Percentiles rank a stretch among this genome's conserved stretches.
These are phyloP conservation scores for Amanita thiersii DNA, from an alignment of 768 basidiomycete genomes.

Conservation along the genomic window DNA sequence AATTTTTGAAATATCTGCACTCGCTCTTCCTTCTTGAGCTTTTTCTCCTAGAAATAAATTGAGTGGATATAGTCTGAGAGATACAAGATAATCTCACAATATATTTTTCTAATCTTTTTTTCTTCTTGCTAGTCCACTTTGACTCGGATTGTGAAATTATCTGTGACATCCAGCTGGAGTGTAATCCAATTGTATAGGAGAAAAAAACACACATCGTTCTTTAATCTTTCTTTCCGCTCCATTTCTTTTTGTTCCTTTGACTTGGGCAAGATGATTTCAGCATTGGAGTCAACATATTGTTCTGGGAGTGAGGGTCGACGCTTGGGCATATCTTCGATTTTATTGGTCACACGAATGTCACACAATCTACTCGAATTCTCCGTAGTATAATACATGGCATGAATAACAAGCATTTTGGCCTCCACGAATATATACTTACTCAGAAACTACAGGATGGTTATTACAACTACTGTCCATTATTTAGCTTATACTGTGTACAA, in stretches of 20 bases:
- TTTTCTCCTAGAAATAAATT: slow-evolving; percentile 60
- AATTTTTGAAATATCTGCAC: slow-evolving; percentile 70
- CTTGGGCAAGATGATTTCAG: slow-evolving; percentile 49
- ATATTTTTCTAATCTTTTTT: slow-evolving; percentile 85
- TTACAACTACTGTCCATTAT: too few relatives aligned
- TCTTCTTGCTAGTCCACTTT: slow-evolving; percentile 79
- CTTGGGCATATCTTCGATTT: slow-evolving; percentile 25
- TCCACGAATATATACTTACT: too few relatives aligned
- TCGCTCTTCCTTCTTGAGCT: slow-evolving; percentile 86
- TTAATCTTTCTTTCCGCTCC: slow-evolving; percentile 43
- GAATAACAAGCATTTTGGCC: too few relatives aligned
- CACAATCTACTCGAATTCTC: slow-evolving; percentile 37
- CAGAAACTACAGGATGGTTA: too few relatives aligned
- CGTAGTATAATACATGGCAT: too few relatives aligned
- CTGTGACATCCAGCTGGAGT: slow-evolving; percentile 20
- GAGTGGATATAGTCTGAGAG: not conserved
- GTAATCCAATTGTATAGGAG: slow-evolving; percentile 1
- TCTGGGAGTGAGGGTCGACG: slow-evolving; percentile 7
- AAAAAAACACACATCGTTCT: slow-evolving; percentile 1
- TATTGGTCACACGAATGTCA: slow-evolving; percentile 60
- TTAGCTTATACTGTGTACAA: too few relatives aligned
- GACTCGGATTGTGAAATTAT: slow-evolving; percentile 48
- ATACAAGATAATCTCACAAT: slow-evolving; percentile 43
- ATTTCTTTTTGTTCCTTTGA: slow-evolving; percentile 51
- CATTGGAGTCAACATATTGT: slow-evolving; percentile 43